phyloP scores from a whole-genome alignment of 2,329 filamentous ascomycete species.

The Xylariaceae sp. region DNA sequence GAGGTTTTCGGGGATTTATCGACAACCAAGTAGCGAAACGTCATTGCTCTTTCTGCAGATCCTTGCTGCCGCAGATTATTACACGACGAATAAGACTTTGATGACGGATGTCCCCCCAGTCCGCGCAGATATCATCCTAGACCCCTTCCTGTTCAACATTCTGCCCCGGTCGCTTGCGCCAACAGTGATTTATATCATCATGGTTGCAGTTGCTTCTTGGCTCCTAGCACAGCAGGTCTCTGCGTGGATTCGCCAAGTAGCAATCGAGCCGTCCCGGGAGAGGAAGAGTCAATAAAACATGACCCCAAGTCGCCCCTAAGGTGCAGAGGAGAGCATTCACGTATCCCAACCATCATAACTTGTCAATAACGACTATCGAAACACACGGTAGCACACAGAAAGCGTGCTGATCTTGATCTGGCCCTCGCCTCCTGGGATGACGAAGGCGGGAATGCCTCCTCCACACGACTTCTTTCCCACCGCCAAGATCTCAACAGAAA shows the following conservation, averaged over 20 bases:
- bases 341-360: background rate
- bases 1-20: conserved; percentile 1
- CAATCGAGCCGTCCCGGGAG: conserved; percentile 16
- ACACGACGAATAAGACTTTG: conserved; percentile 61
- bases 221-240: conserved; percentile 33
- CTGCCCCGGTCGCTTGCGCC: conserved; percentile 71
- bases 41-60: conserved; percentile 68
- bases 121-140: conserved; percentile 72
- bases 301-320: too few species aligned
- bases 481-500: too few species aligned
- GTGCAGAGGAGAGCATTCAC: too few species aligned
- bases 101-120: conserved; percentile 72
- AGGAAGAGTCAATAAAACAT: conserved; percentile 35
- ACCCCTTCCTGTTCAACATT: conserved; percentile 74
- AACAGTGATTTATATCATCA: conserved; percentile 59
- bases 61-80: conserved; percentile 75
- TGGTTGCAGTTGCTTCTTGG: conserved; percentile 47
- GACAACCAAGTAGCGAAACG: conserved; percentile 17
- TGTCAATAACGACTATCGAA: too few species aligned
- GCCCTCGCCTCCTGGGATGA: too few species aligned
- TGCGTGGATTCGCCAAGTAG: conserved; percentile 22
- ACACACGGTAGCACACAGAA: too few species aligned
- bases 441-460: too few species aligned
- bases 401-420: too few species aligned
- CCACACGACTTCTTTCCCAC: too few species aligned